phyloP scores from a whole-genome alignment of 2,329 filamentous ascomycete genomes.

The Clonostachys rhizophaga region DNA sequence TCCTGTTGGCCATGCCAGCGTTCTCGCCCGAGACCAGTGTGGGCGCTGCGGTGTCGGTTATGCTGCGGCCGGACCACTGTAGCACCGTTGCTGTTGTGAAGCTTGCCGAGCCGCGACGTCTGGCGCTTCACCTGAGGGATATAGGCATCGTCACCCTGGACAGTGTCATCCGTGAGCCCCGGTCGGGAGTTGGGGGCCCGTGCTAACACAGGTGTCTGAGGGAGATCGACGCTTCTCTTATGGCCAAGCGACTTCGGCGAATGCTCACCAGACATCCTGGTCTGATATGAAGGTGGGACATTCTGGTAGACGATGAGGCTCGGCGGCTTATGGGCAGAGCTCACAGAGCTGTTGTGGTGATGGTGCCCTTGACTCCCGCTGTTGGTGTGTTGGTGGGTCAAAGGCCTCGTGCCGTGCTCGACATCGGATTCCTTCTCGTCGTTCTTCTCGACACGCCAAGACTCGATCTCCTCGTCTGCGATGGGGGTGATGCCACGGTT shows the following conservation, averaged over 20 bases:
- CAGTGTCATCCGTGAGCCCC: slow-evolving; percentile 56
- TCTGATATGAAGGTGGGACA: slow-evolving; percentile 1
- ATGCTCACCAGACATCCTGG: slow-evolving; percentile 18
- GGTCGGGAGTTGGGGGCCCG: slow-evolving; percentile 57
- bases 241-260: slow-evolving; percentile 14
- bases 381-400: background rate
- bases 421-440: slow-evolving; percentile 9
- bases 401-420: slow-evolving; percentile 3
- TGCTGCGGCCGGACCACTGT: background rate
- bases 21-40: slow-evolving; percentile 17
- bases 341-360: slow-evolving; percentile 19
- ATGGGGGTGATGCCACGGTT: slow-evolving; percentile 56
- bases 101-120: slow-evolving; percentile 48
- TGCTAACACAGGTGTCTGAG: slow-evolving; percentile 47
- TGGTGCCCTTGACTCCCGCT: slow-evolving; percentile 10
- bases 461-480: slow-evolving; percentile 61
- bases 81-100: background rate
- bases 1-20: slow-evolving; percentile 28
- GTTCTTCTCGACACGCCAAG: slow-evolving; percentile 44
- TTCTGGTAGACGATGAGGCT: slow-evolving; percentile 50
- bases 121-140: slow-evolving; percentile 47
- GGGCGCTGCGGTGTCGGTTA: slow-evolving; percentile 1
- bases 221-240: slow-evolving; percentile 38
- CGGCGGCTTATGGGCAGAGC: slow-evolving; percentile 37
- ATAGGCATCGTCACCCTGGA: slow-evolving; percentile 58